These are phyloP conservation scores for Camellia sinensis DNA, from an alignment of 148 eudicot species.

Conservation along the genomic window DNA sequence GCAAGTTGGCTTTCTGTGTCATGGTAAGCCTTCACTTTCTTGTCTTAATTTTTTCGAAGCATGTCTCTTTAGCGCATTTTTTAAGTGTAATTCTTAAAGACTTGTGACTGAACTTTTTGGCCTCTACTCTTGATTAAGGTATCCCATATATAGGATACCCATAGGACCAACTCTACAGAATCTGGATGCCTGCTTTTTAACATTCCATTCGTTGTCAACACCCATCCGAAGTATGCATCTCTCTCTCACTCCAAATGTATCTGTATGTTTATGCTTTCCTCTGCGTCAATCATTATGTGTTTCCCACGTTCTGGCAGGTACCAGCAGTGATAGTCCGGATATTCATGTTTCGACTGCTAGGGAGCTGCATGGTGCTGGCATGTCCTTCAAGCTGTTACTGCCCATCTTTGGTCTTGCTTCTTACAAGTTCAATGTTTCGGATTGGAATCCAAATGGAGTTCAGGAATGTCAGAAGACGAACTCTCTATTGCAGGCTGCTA, in stretches of 20 bases:
- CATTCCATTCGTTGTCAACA: slow-evolving; percentile 80
- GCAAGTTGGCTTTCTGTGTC: slow-evolving; percentile 97
- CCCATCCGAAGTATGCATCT: slow-evolving; percentile 48
- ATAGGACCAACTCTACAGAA: slow-evolving; percentile 89
- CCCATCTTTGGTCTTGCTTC: slow-evolving; percentile 79
- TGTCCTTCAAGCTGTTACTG: slow-evolving; percentile 50
- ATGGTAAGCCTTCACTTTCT: slow-evolving; percentile 54
- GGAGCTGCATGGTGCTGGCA: slow-evolving; percentile 34
- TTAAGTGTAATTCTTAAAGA: neutral
- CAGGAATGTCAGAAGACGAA: slow-evolving; percentile 43
- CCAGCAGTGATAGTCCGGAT: slow-evolving; percentile 39
- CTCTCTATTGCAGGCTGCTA: slow-evolving; percentile 60
- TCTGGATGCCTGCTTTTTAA: slow-evolving; percentile 91
- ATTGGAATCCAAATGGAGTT: slow-evolving; percentile 60
- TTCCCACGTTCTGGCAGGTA: slow-evolving; percentile 34
- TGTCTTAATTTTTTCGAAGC: neutral
- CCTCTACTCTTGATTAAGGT: slow-evolving; percentile 41
- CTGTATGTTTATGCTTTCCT: slow-evolving; percentile 3
- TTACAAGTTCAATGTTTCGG: slow-evolving; percentile 69
- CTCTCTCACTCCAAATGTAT: slow-evolving; percentile 4
- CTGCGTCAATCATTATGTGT: neutral
- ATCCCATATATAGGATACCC: slow-evolving; percentile 94
- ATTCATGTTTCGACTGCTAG: slow-evolving; percentile 34
- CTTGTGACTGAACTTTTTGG: slow-evolving; percentile 5
- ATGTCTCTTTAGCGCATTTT: neutral